Conservation (phyloP, 805 yeast genomes). For the Kluyveromyces dobzhanskii region DNA sequence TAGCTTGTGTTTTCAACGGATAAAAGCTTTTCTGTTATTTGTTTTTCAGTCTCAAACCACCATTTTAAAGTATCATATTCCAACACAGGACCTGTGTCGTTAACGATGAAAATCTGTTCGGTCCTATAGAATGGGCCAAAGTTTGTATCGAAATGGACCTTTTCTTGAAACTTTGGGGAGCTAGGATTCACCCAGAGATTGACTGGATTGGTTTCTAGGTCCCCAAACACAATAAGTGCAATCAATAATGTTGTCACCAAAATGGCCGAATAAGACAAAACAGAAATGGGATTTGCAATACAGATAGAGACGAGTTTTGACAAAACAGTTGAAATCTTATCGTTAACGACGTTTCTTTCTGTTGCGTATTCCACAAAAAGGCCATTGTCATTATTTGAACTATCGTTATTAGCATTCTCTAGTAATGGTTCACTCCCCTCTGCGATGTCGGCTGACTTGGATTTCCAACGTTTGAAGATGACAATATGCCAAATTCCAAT, state of each 20-base stretch:
- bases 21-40: slow-evolving; percentile 32
- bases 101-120: slow-evolving; percentile 71
- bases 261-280: slow-evolving; percentile 36
- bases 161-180: slow-evolving; percentile 62
- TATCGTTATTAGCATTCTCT: slow-evolving; percentile 10
- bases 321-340: slow-evolving; percentile 29
- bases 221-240: slow-evolving; percentile 42
- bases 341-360: slow-evolving; percentile 11
- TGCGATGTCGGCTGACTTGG: slow-evolving; percentile 15
- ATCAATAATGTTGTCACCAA: slow-evolving; percentile 39
- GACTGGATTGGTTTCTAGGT: slow-evolving; percentile 72
- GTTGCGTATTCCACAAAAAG: slow-evolving; percentile 17
- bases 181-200: slow-evolving; percentile 83
- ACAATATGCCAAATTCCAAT: slow-evolving; percentile 19
- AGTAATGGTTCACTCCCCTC: slow-evolving; percentile 19
- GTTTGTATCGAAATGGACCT: slow-evolving; percentile 59
- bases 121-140: slow-evolving; percentile 91
- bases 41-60: slow-evolving; percentile 80
- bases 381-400: slow-evolving; percentile 8
- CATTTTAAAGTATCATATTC: slow-evolving; percentile 65
- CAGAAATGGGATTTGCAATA: slow-evolving; percentile 48
- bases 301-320: slow-evolving; percentile 49
- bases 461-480: slow-evolving; percentile 15
- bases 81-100: slow-evolving; percentile 60
- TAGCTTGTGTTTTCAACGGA: slow-evolving; percentile 32